Conservation (phyloP, 306 rosid species). For the Benincasa hispida region DNA sequence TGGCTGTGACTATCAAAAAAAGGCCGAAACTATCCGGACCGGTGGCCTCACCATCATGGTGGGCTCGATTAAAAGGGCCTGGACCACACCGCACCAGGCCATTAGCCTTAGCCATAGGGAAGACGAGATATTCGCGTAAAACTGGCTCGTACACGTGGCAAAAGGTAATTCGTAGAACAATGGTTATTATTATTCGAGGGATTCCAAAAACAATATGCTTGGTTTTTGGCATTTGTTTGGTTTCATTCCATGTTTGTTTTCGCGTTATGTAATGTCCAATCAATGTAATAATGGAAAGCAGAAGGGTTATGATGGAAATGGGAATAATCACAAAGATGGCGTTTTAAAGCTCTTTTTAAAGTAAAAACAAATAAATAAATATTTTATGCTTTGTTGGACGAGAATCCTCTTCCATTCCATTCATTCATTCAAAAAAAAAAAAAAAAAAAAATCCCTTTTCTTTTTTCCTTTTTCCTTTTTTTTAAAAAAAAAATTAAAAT, state of each 20-base stretch:
- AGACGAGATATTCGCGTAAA: not conserved
- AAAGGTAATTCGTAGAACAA: not conserved
- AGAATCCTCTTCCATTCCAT: not conserved
- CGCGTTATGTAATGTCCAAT: constrained; percentile 46
- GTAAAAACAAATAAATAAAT: not conserved
- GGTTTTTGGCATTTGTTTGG: not conserved
- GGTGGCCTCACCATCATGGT: constrained; percentile 31
- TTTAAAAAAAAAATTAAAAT: too few relatives aligned
- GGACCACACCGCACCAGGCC: constrained; percentile 41
- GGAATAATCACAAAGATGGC: constrained; percentile 36
- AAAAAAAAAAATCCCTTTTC: too few relatives aligned
- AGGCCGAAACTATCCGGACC: not conserved
- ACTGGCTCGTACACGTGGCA: constrained; percentile 10
- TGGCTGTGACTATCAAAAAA: not conserved
- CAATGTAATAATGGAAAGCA: constrained; percentile 36
- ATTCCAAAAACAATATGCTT: not conserved
- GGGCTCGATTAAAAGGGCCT: constrained; percentile 11
- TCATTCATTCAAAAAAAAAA: too few relatives aligned
- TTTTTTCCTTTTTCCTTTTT: not conserved
- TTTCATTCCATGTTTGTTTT: constrained; percentile 18
- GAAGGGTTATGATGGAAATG: constrained; percentile 22
- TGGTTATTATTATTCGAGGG: too few relatives aligned
- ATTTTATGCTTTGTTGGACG: not conserved
- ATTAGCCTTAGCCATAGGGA: not conserved
- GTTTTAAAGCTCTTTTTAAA: constrained; percentile 21